phyloP scores from a whole-genome alignment of 2,329 filamentous ascomycete genomes.

The Cladosporium halotolerans region DNA sequence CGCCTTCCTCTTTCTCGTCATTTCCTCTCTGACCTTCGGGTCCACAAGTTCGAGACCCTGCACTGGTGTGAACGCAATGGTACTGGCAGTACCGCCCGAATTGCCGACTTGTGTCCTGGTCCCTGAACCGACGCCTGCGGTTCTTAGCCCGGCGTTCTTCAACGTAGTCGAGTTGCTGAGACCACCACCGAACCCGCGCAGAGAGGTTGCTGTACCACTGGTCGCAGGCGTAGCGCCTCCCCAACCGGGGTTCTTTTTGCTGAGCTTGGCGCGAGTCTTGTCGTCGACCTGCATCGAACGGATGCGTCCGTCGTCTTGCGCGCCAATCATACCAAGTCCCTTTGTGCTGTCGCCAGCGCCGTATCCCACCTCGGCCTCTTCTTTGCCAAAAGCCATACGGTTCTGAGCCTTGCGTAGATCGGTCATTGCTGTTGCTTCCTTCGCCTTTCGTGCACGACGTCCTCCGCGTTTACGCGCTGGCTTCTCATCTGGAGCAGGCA shows the following conservation, averaged over 20 bases:
- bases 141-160: conserved; percentile 70
- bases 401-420: conserved; percentile 95
- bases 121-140: conserved; percentile 65
- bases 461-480: conserved; percentile 88
- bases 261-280: conserved; percentile 85
- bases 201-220: conserved; percentile 70
- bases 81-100: conserved; percentile 59
- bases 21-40: conserved; percentile 80
- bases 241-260: conserved; percentile 95
- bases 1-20: conserved; percentile 83
- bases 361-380: conserved; percentile 89
- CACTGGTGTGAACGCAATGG: conserved; percentile 86
- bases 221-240: conserved; percentile 54
- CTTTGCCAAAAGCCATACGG: conserved; percentile 89
- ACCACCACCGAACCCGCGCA: conserved; percentile 66
- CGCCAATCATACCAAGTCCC: conserved; percentile 92
- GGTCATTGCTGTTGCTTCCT: conserved; percentile 95
- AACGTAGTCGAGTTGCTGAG: conserved; percentile 61
- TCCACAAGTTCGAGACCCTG: conserved; percentile 94
- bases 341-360: conserved; percentile 77
- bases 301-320: conserved; percentile 80
- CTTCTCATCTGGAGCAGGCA: conserved; percentile 93
- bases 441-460: conserved; percentile 81
- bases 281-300: conserved; percentile 85
- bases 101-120: conserved; percentile 39